A percentile compares a stretch with the other conserved stretches of the same genome.
Conservation (phyloP, 2,329 filamentous ascomycete species). For the Aspergillus texensis region DNA sequence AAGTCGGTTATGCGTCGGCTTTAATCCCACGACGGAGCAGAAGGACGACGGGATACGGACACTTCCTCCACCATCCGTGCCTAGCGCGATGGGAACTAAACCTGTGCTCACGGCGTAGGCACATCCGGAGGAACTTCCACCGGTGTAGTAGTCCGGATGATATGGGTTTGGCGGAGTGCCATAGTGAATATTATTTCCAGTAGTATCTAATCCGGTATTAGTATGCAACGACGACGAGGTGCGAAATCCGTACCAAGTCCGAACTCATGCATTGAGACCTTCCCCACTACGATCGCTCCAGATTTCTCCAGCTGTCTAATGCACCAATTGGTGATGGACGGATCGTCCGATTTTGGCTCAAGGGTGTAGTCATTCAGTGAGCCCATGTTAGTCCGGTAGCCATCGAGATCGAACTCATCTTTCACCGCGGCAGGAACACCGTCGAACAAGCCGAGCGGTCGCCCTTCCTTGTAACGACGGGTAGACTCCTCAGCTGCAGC, state of each 20-base stretch:
- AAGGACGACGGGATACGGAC: conserved; percentile 69
- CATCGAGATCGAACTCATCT: conserved; percentile 69
- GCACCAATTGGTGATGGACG: conserved; percentile 62
- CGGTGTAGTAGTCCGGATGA: conserved; percentile 71
- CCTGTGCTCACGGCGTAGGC: conserved; percentile 68
- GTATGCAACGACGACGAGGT: background rate
- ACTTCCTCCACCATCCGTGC: conserved; percentile 70
- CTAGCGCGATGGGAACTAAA: conserved; percentile 52
- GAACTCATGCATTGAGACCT: conserved; percentile 73
- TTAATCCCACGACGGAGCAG: conserved; percentile 75
- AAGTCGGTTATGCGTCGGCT: conserved; percentile 63
- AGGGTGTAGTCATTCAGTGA: conserved; percentile 57
- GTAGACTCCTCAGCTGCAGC: conserved; percentile 69
- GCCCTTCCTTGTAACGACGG: conserved; percentile 64
- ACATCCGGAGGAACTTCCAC: conserved; percentile 72
- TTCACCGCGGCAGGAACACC: conserved; percentile 78
- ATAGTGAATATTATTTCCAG: conserved; percentile 70
- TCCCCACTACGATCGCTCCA: conserved; percentile 71
- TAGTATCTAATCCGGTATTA: conserved; percentile 53
- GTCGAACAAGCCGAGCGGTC: conserved; percentile 68
- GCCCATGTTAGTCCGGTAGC: conserved; percentile 65
- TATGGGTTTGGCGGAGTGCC: conserved; percentile 74
- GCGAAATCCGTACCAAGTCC: conserved; percentile 54
- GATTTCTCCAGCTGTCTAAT: conserved; percentile 66
- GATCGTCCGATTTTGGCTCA: conserved; percentile 34